These are phyloP conservation scores for Corymbia calophylla DNA, from an alignment of 441 rosid genomes.

Conservation along the genomic window DNA sequence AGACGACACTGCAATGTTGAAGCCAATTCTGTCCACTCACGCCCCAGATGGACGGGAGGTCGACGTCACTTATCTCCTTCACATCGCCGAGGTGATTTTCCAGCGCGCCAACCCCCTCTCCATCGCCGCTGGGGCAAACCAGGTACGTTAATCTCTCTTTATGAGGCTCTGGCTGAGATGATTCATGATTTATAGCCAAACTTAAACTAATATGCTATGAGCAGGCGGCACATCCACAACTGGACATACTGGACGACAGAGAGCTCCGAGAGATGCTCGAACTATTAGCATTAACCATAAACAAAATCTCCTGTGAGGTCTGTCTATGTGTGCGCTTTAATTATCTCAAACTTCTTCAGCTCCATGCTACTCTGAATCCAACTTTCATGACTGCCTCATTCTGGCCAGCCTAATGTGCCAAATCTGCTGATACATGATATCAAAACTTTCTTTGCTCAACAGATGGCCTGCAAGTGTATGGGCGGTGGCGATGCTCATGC, in stretches of 20 bases:
- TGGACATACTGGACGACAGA: constrained; percentile 32
- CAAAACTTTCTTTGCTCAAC: not conserved
- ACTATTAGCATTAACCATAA: constrained; percentile 28
- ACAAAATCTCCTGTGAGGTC: constrained; percentile 56
- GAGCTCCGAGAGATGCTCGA: constrained; percentile 33
- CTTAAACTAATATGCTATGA: not conserved
- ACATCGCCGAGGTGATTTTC: constrained; percentile 46
- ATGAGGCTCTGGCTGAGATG: not conserved
- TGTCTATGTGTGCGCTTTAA: not conserved
- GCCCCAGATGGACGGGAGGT: constrained; percentile 48
- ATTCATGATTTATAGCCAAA: not conserved
- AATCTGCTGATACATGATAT: not conserved
- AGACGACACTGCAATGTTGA: constrained; percentile 47
- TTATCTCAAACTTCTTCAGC: not conserved
- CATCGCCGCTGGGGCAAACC: not conserved
- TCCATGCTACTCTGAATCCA: not conserved
- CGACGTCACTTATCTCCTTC: constrained; percentile 33
- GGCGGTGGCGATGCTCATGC: constrained; percentile 32
- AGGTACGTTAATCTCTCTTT: constrained; percentile 1
- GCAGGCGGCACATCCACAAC: constrained; percentile 23
- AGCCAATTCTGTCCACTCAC: constrained; percentile 49
- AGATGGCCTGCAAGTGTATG: constrained; percentile 31
- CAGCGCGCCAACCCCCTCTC: constrained; percentile 9
- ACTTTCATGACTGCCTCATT: not conserved
- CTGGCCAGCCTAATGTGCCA: not conserved